A percentile compares a stretch with the other conserved stretches of the same genome.
Conservation (phyloP, 495 filamentous ascomycete genomes). For the Trichoderma gamsii region DNA sequence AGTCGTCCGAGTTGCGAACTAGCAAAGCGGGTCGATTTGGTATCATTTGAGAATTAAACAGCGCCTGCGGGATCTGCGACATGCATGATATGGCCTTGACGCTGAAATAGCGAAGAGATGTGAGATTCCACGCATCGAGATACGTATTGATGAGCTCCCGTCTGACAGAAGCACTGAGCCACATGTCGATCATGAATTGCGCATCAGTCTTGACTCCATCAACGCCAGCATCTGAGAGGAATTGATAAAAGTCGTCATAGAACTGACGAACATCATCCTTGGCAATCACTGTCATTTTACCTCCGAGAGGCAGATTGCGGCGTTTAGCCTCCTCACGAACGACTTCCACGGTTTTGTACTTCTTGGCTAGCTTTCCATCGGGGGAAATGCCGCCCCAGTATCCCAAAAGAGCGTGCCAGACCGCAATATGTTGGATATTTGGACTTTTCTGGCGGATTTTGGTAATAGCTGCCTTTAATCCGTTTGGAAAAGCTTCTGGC, state of each 20-base stretch:
- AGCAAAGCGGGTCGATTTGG: slow-evolving; percentile 60
- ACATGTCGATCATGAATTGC: slow-evolving; percentile 78
- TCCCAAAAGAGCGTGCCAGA: slow-evolving; percentile 93
- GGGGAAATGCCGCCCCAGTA: slow-evolving; percentile 91
- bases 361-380: slow-evolving; percentile 60
- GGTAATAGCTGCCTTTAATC: slow-evolving; percentile 61
- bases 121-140: slow-evolving; percentile 79
- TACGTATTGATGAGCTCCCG: slow-evolving; percentile 64
- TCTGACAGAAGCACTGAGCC: slow-evolving; percentile 60
- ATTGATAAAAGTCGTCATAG: slow-evolving; percentile 88
- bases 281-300: slow-evolving; percentile 66
- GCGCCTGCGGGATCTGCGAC: slow-evolving; percentile 73
- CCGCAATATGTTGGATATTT: slow-evolving; percentile 75
- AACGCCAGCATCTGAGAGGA: slow-evolving; percentile 61
- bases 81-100: slow-evolving; percentile 83
- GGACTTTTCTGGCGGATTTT: slow-evolving; percentile 64
- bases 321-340: slow-evolving; percentile 42
- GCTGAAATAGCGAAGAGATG: slow-evolving; percentile 69
- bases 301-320: slow-evolving; percentile 49
- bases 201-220: slow-evolving; percentile 87
- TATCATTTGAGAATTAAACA: slow-evolving; percentile 72
- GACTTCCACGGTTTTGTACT: slow-evolving; percentile 72
- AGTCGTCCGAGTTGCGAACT: slow-evolving; percentile 89
- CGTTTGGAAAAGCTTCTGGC: slow-evolving; percentile 67
- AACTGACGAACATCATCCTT: slow-evolving; percentile 62